phyloP scores from a whole-genome alignment of 768 basidiomycete species.

The Paxillus involutus region DNA sequence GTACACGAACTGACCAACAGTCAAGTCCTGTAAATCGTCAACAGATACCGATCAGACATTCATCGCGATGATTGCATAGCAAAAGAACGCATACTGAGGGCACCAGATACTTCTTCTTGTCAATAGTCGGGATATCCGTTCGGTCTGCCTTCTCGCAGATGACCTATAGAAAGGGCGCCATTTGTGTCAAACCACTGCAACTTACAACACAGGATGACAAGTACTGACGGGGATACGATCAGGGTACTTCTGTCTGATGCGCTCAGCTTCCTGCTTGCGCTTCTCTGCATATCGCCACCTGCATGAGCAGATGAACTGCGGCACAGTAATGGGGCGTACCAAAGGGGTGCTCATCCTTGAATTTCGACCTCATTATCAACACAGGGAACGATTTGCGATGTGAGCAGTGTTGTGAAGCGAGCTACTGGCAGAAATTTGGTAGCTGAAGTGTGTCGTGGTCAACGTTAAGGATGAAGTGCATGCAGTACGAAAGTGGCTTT shows the following conservation, averaged over 20 bases:
- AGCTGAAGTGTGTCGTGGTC: conserved; percentile 21
- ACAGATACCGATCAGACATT: conserved; percentile 22
- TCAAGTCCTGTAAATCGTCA: conserved; percentile 67
- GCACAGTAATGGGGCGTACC: conserved; percentile 49
- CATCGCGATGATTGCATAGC: conserved; percentile 13
- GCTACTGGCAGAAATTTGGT: conserved; percentile 8
- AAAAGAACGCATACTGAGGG: conserved; percentile 69
- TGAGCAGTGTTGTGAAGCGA: conserved; percentile 3
- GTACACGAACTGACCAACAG: conserved; percentile 98
- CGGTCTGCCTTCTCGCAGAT: conserved; percentile 99
- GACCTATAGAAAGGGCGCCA: conserved; percentile 53
- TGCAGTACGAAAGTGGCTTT: conserved; percentile 24
- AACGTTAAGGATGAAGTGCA: conserved; percentile 23
- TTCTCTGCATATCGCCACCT: conserved; percentile 64
- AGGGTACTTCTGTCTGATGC: conserved; percentile 97
- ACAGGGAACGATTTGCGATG: conserved; percentile 1
- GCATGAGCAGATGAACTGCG: conserved; percentile 34
- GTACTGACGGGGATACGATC: conserved; percentile 91
- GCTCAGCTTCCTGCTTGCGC: conserved; percentile 98
- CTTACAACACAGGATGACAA: background rate
- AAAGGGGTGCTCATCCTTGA: conserved; percentile 99
- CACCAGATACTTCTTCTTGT: conserved; percentile 99
- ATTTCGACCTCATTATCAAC: conserved; percentile 81
- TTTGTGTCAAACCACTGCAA: conserved; percentile 10
- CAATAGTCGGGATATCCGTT: conserved; percentile 98